These are phyloP conservation scores for Cladosporium sp. DNA, from an alignment of 2,329 filamentous ascomycete genomes.

Conservation along the genomic window DNA sequence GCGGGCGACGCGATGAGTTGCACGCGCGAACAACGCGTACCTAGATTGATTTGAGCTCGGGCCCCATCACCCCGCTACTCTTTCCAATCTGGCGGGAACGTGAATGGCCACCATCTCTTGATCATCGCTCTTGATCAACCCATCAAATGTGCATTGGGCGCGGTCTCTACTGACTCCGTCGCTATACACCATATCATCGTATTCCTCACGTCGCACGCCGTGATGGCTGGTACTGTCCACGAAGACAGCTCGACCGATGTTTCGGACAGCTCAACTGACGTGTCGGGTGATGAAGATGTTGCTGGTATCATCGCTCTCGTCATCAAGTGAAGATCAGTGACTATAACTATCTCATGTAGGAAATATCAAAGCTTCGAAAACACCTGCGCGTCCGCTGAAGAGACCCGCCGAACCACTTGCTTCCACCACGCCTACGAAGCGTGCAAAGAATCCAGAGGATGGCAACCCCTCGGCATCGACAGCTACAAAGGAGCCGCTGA, in stretches of 20 bases:
- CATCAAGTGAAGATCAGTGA: slow-evolving; percentile 2
- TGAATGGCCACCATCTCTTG: background rate
- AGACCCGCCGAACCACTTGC: background rate
- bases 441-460: background rate
- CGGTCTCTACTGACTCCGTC: background rate
- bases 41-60: background rate
- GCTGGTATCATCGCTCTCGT: slow-evolving; percentile 39
- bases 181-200: background rate
- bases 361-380: background rate
- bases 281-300: slow-evolving; percentile 45
- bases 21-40: background rate
- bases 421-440: background rate
- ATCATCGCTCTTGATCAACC: too few relatives aligned
- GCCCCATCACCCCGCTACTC: background rate
- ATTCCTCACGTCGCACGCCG: slow-evolving; percentile 18
- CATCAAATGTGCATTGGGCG: background rate
- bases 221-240: slow-evolving; percentile 36
- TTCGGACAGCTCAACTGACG: slow-evolving; percentile 9
- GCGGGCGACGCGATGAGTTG: background rate
- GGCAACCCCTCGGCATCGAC: background rate
- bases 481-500: background rate
- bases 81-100: background rate
- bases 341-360: slow-evolving; percentile 1
- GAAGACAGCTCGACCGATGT: slow-evolving; percentile 13
- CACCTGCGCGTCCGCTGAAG: background rate